Base-by-base conservation (phyloP, 352 stramenopile species). In the Globisporangium carolinianum region DNA sequence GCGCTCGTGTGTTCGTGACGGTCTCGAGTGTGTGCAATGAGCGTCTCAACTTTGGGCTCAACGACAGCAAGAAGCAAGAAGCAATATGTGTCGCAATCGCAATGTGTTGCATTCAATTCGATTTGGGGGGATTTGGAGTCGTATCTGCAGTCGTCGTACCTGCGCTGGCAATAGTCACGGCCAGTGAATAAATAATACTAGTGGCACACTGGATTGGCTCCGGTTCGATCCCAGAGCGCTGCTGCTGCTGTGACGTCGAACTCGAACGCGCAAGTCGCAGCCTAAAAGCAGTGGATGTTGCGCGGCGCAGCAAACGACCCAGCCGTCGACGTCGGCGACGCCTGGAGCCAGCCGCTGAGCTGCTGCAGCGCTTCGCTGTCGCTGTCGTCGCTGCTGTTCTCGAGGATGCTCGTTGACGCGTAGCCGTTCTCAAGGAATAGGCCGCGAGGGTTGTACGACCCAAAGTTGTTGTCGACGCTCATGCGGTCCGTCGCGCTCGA, bases 391-490 rank as follows among this genome's bases (percentile, higher is more conserved):
- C 14, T 35, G 12, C 3, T 35, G 59, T 89, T 72, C 54, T 88
- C 80, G 58, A 83, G 67, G 62, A 89, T 86, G 63, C 76, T 85
- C 43, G 39, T 12, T 12, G 72, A 68, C 14, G 76, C 64, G 66
- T 76, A 82, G 41, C 67, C 68, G 55, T 66, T 69, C 18, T 83
- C 74, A 39, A 81, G 69, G 37, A 79, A 66, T 43, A 70, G 60
- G 5, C 60, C 62, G 52, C 71, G 67, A 36, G 72, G 75, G 66
- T 90, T 88, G 58, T 79, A 68, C 56, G 77, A 88, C 12, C 77
- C 76, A 42, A 79, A 83, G 63, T 91, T 88, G 51, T 79, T 85
- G 62, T 91, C 80, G 37, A 91, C 63, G 55, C 80, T 91, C 68
- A 87, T 71, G 59, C 80, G 76, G 55, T 88, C 78, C 39, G 80